phyloP scores from a whole-genome alignment of 192 early-diverging fungal species.

The Mortierella claussenii region DNA sequence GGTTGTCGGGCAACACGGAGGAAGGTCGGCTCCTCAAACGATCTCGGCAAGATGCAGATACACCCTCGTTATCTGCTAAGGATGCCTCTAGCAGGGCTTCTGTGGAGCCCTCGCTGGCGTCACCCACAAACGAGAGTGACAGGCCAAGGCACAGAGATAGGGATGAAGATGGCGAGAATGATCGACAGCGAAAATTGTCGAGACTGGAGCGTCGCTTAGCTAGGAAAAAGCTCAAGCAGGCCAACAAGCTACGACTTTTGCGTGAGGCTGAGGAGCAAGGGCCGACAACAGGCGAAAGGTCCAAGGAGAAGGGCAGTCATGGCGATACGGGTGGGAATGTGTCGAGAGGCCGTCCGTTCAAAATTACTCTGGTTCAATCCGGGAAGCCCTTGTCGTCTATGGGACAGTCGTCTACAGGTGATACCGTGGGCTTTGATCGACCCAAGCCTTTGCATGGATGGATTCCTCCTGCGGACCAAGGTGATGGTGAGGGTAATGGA shows the following conservation, averaged over 20 bases:
- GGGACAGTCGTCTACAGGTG: neutral
- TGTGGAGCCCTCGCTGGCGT: conserved; percentile 10
- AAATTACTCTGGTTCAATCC: conserved; percentile 42
- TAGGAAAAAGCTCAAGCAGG: conserved; percentile 25
- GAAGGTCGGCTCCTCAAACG: conserved; percentile 10
- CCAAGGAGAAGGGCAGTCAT: neutral
- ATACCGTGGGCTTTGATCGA: neutral
- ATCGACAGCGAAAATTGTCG: conserved; percentile 10
- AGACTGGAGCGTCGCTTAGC: conserved; percentile 40
- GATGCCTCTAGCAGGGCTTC: conserved; percentile 5
- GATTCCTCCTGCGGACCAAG: neutral
- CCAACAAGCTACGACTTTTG: conserved; percentile 12
- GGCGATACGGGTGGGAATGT: neutral
- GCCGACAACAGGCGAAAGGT: conserved; percentile 2
- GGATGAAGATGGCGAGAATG: conserved; percentile 18
- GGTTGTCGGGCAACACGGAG: conserved; percentile 4
- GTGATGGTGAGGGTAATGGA: neutral
- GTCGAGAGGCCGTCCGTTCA: conserved; percentile 16
- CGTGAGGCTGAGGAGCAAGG: conserved; percentile 13
- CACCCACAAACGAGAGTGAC: neutral
- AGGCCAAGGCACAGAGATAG: conserved; percentile 11
- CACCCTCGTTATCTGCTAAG: neutral
- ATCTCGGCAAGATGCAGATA: conserved; percentile 28
- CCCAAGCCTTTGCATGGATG: conserved; percentile 8
- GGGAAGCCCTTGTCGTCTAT: conserved; percentile 12